Percentiles rank a stretch among this genome's conserved stretches.
Conservation (phyloP, 306 rosid species). For the Rosa persica region DNA sequence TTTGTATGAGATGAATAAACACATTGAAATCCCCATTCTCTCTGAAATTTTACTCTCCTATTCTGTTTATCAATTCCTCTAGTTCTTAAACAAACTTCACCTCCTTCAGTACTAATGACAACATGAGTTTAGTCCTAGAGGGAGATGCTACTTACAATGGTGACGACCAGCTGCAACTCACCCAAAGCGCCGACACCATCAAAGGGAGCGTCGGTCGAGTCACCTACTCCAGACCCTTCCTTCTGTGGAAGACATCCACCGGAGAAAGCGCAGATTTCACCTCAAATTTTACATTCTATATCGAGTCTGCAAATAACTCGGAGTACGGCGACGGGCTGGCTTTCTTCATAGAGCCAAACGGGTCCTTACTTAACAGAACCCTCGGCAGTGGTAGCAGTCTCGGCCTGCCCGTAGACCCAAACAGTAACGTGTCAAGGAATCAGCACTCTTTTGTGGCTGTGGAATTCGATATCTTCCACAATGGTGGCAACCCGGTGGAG, state of each 20-base stretch:
- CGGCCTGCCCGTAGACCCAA: constrained; percentile 29
- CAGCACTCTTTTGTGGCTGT: constrained; percentile 34
- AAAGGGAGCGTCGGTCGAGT: constrained; percentile 28
- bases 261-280: constrained; percentile 37
- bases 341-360: constrained; percentile 35
- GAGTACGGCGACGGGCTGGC: constrained; percentile 20
- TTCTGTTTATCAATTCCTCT: no score
- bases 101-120: not conserved
- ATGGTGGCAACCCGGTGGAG: not conserved
- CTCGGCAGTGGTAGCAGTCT: constrained; percentile 28
- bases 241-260: constrained; percentile 24
- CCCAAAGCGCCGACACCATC: not conserved
- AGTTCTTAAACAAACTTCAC: no score
- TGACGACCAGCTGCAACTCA: constrained; percentile 10
- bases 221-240: constrained; percentile 18
- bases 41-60: no score
- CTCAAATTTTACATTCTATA: constrained; percentile 32
- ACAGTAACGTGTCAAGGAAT: constrained; percentile 2
- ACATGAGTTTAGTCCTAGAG: not conserved
- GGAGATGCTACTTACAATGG: not conserved
- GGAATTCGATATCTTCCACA: constrained; percentile 36
- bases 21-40: no score
- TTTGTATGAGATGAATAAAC: no score
- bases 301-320: not conserved
- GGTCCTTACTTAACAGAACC: not conserved